phyloP scores from a whole-genome alignment of 1,139 yeast genomes.

The Yamadazyma pseudoaaseri region DNA sequence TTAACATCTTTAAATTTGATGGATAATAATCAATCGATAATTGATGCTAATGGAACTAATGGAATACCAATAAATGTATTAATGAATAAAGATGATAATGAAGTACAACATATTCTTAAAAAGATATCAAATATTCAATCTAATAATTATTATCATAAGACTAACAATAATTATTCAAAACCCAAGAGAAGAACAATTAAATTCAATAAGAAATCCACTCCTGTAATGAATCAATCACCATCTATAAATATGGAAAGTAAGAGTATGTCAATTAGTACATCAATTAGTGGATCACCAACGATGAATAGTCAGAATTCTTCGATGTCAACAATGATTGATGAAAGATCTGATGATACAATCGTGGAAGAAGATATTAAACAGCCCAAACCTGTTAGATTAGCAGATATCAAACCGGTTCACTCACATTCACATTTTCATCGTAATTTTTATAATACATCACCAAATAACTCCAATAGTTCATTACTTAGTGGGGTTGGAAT shows the following conservation, averaged over 20 bases:
- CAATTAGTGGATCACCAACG: neutral
- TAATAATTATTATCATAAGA: constrained; percentile 35
- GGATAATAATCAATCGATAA: constrained; percentile 7
- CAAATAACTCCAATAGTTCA: constrained; percentile 16
- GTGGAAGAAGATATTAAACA: constrained; percentile 11
- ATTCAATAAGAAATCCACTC: constrained; percentile 20
- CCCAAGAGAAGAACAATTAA: constrained; percentile 53
- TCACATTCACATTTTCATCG: constrained; percentile 20
- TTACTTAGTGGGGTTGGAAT: constrained; percentile 34
- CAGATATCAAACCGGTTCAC: constrained; percentile 15
- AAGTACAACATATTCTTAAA: constrained; percentile 37
- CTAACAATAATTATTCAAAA: constrained; percentile 26
- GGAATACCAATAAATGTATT: constrained; percentile 42
- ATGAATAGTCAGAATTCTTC: neutral
- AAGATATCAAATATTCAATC: constrained; percentile 51
- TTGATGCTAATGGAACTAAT: constrained; percentile 18
- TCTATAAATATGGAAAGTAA: neutral
- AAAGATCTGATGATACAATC: constrained; percentile 1
- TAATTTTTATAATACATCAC: constrained; percentile 14
- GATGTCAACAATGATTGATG: neutral
- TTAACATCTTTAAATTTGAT: constrained; percentile 34
- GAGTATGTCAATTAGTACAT: neutral
- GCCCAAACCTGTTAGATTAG: constrained; percentile 25
- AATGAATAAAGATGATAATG: constrained; percentile 24
- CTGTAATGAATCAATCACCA: neutral